Evolutionary conservation across 2,329 filamentous ascomycete species (phyloP), one percentile per base, ranked within the genome.

Genomic region (Beauveria medogensis): DNA sequence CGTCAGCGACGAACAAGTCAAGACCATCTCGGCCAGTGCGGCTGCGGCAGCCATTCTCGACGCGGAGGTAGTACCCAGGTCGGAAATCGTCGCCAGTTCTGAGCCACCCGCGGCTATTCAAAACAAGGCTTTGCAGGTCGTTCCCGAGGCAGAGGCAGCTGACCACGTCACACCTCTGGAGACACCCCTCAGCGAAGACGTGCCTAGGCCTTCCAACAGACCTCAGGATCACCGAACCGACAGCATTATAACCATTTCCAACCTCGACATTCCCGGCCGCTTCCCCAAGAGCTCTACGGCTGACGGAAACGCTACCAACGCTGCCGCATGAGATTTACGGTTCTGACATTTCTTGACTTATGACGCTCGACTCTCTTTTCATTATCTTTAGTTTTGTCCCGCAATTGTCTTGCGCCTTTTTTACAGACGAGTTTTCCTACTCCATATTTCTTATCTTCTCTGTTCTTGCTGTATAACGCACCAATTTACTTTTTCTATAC

Each of bases 211-310:
- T 16, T 57, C 58, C 10, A 56, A 53, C 54, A 54, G 56, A 34
- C 61, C 59, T 6, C 40, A 60, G 16, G 69, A 68, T 46, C 65
- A 70, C 44, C 62, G 77, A 54, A 74, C 71, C 16, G 74, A 78
- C 52, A 79, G 80, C 65, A 75, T 79, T 7, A 77, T 80, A 14
- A 83, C 81, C 30, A 82, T 89, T 50, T 85, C 84, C 59, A 81
- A 87, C 68, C 73, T 91, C 55, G 86, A 89, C 68, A 81, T 91
- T 20, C 88, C 88, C 3, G 88, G 88, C 12, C 80, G 87, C 65
- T 91, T 81, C 69, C 85, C 85, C 9, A 78, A 72, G 64, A 70
- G 75, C 64, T 67, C 86, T 77, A 61, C 82, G 68, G 70, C 76
- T 77, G 62, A 80, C 65, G 55, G 55, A 48, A 1, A 69, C 71